phyloP scores from a whole-genome alignment of 306 rosid genomes.

The Cicer yamashitae region DNA sequence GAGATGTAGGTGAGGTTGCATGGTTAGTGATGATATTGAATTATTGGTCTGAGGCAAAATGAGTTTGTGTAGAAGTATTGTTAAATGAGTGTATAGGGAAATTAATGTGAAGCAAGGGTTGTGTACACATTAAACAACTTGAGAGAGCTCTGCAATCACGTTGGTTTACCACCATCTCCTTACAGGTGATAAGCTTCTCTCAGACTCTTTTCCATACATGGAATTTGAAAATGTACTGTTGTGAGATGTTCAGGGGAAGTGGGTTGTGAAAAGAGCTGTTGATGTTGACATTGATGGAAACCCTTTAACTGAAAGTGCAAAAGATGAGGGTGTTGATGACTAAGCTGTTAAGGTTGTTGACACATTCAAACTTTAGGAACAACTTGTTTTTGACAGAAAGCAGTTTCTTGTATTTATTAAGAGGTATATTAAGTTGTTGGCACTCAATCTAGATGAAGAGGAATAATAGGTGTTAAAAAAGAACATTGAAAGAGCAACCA shows the following conservation, averaged over 20 bases:
- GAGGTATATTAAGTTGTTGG: constrained; percentile 70
- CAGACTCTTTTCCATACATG: too few species aligned
- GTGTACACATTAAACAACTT: too few species aligned
- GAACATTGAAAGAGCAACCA: constrained; percentile 76
- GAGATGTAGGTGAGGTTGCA: too few species aligned
- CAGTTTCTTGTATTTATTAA: constrained; percentile 62
- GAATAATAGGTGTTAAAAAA: constrained; percentile 62
- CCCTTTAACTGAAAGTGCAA: constrained; percentile 90
- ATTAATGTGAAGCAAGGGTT: too few species aligned
- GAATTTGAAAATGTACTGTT: too few species aligned
- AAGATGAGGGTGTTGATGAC: constrained; percentile 88
- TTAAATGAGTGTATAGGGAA: too few species aligned
- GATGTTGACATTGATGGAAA: constrained; percentile 92
- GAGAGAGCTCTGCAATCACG: too few species aligned
- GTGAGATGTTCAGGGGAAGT: constrained; percentile 44
- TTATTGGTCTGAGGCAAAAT: too few species aligned
- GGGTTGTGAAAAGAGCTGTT: constrained; percentile 74
- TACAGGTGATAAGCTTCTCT: too few species aligned
- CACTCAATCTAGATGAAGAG: constrained; percentile 65
- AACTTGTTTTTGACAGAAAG: constrained; percentile 83
- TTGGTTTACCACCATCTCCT: too few species aligned
- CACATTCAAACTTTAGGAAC: constrained; percentile 66
- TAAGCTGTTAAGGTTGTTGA: constrained; percentile 61
- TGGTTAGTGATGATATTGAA: too few species aligned
- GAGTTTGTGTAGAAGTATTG: too few species aligned